Percentiles rank a stretch among this genome's conserved stretches.
Conservation (phyloP, 2,329 filamentous ascomycete genomes). For the Aspergillus brunneoviolaceus region DNA sequence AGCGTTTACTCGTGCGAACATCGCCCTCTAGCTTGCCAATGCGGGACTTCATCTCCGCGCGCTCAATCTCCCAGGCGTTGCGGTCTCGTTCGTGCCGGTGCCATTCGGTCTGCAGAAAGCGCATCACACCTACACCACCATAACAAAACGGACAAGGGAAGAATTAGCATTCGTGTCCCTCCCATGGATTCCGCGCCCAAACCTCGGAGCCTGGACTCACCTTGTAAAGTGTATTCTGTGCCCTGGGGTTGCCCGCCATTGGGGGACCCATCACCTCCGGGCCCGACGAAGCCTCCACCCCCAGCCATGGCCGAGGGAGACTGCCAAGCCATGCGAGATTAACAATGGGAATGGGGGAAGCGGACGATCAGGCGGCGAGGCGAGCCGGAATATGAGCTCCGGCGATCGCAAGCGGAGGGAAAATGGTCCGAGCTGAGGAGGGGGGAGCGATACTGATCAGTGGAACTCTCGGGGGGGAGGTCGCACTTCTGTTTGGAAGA, state of each 20-base stretch:
- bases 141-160: constrained; percentile 1
- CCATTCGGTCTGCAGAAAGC: constrained; percentile 98
- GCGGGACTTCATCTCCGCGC: constrained; percentile 97
- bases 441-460: background rate
- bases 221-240: constrained; percentile 72
- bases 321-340: constrained; percentile 65
- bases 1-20: constrained; percentile 77
- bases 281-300: constrained; percentile 54
- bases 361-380: constrained; percentile 1
- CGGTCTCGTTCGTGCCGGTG: constrained; percentile 96
- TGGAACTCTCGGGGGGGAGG: constrained; percentile 6
- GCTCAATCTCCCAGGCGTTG: constrained; percentile 98
- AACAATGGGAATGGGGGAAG: constrained; percentile 6
- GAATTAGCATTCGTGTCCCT: constrained; percentile 21
- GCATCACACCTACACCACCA: constrained; percentile 76
- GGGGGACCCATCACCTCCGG: constrained; percentile 41
- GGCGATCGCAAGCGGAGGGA: constrained; percentile 1
- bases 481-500: constrained; percentile 15
- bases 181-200: background rate
- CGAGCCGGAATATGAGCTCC: constrained; percentile 6
- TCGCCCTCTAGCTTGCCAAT: constrained; percentile 94
- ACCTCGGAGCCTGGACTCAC: constrained; percentile 42
- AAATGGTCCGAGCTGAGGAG: constrained; percentile 2
- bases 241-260: constrained; percentile 56
- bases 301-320: constrained; percentile 62